These are phyloP conservation scores for Acanthamoeba polyphaga DNA, from an alignment of 208 protist species.

Conservation along the genomic window DNA sequence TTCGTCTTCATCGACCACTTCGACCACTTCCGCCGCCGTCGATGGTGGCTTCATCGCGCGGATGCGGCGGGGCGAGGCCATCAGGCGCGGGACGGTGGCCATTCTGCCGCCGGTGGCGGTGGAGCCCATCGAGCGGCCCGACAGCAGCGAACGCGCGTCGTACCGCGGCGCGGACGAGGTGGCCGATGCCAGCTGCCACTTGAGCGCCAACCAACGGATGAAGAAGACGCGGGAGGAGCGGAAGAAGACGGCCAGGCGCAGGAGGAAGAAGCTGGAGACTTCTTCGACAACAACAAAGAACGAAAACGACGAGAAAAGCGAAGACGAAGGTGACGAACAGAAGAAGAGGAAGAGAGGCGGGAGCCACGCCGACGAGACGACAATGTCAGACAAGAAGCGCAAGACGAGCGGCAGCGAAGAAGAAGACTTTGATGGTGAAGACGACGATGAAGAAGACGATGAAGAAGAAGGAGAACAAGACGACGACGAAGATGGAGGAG, in stretches of 20 bases:
- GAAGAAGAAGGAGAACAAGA: neutral
- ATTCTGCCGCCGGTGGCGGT: conserved; percentile 24
- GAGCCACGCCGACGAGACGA: neutral
- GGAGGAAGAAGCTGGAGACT: neutral
- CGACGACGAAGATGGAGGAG: neutral
- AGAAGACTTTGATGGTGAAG: neutral
- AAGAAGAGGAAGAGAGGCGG: neutral
- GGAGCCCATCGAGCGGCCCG: neutral
- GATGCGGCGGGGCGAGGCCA: conserved; percentile 12
- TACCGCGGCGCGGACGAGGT: neutral
- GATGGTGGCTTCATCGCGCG: neutral
- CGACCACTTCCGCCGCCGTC: too few relatives aligned
- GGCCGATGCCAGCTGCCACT: neutral
- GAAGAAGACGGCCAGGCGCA: neutral
- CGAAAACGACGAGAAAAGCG: neutral
- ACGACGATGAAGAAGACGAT: neutral
- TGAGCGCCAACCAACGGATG: conserved; percentile 6
- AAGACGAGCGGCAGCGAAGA: neutral
- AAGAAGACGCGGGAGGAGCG: neutral
- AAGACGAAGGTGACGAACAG: neutral
- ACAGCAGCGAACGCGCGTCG: neutral
- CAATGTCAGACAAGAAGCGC: neutral
- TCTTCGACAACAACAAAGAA: neutral
- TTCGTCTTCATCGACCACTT: neutral
- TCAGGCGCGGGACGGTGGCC: conserved; percentile 4